A percentile compares a stretch with the other conserved stretches of the same genome.
Conservation (phyloP, 805 yeast genomes). For the Metschnikowia arizonensis region DNA sequence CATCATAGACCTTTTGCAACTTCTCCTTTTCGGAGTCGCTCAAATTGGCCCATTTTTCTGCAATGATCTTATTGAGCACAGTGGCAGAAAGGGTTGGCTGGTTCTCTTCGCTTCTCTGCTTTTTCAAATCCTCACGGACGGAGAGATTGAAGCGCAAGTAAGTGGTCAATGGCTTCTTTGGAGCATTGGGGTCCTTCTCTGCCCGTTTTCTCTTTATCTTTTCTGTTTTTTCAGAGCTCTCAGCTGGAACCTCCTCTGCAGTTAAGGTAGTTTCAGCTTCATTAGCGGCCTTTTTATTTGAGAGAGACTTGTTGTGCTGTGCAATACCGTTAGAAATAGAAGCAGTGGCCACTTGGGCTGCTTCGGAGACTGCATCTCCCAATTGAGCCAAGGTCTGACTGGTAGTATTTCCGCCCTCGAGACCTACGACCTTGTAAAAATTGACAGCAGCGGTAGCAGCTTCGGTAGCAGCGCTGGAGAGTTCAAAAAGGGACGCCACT, state of each 20-base stretch:
- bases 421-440: conserved; percentile 60
- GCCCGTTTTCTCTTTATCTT: conserved; percentile 49
- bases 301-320: conserved; percentile 6
- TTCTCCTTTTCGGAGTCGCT: conserved; percentile 64
- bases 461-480: conserved; percentile 82
- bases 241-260: conserved; percentile 1
- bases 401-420: conserved; percentile 36
- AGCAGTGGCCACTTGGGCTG: conserved; percentile 38
- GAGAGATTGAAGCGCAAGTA: conserved; percentile 74
- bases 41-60: conserved; percentile 74
- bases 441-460: conserved; percentile 78
- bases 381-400: conserved; percentile 38
- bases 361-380: conserved; percentile 22
- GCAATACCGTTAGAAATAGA: conserved; percentile 21
- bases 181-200: conserved; percentile 83
- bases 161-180: conserved; percentile 89
- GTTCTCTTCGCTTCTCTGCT: conserved; percentile 56
- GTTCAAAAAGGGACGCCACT: conserved; percentile 74
- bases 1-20: conserved; percentile 59
- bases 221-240: conserved; percentile 21
- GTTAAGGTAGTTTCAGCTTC: conserved; percentile 13
- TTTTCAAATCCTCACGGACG: conserved; percentile 65
- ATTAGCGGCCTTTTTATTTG: not conserved
- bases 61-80: conserved; percentile 75
- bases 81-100: conserved; percentile 63